phyloP scores from a whole-genome alignment of 2,329 filamentous ascomycete genomes.

The Chalara sp. region DNA sequence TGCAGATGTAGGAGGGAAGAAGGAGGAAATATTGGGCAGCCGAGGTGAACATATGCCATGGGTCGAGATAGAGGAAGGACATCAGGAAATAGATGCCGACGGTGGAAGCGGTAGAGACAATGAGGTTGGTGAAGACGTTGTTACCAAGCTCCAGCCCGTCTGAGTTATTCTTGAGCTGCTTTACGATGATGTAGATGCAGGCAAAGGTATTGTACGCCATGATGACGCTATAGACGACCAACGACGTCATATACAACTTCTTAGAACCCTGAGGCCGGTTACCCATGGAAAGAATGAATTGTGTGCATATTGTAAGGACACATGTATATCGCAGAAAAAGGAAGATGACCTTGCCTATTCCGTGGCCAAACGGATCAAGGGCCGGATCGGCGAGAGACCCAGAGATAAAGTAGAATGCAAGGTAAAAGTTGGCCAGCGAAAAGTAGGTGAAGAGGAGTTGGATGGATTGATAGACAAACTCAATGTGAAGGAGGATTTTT shows the following conservation, averaged over 20 bases:
- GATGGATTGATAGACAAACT: conserved; percentile 92
- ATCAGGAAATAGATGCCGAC: conserved; percentile 93
- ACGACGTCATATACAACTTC: conserved; percentile 79
- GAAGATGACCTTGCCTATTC: conserved; percentile 80
- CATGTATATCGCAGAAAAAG: conserved; percentile 77
- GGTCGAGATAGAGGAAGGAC: conserved; percentile 93
- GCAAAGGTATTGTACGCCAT: conserved; percentile 95
- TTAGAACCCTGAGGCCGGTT: conserved; percentile 94
- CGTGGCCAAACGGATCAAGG: conserved; percentile 87
- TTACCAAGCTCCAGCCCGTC: conserved; percentile 58
- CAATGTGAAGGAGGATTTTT: conserved; percentile 87
- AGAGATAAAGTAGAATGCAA: conserved; percentile 97
- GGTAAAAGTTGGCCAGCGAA: conserved; percentile 96
- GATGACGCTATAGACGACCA: conserved; percentile 87
- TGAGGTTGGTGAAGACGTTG: conserved; percentile 91
- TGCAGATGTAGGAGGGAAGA: conserved; percentile 91
- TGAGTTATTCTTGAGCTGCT: conserved; percentile 55
- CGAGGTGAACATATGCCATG: conserved; percentile 98
- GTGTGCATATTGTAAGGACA: conserved; percentile 81
- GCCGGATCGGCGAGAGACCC: conserved; percentile 74
- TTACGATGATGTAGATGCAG: conserved; percentile 78
- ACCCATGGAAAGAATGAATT: conserved; percentile 94
- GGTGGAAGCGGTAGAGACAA: conserved; percentile 83
- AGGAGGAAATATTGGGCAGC: conserved; percentile 88
- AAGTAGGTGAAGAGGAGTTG: conserved; percentile 95